Evolutionary conservation across 768 basidiomycete species (phyloP), one percentile per base, ranked within the genome.

Genomic region (Xanthoconium purpureum): DNA sequence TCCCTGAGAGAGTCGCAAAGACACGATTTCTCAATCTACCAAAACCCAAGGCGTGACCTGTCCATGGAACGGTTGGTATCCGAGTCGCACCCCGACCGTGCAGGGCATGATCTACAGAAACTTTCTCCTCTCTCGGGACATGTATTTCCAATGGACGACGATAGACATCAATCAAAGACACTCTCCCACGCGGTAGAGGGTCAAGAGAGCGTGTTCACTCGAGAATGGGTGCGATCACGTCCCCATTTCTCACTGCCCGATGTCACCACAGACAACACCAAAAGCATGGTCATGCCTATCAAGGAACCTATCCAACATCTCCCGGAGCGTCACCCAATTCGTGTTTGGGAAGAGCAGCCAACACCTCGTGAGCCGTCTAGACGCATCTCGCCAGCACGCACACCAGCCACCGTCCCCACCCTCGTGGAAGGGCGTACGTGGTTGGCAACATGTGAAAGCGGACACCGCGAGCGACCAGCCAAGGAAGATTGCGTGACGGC

Each of bases 331-430:
- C 63, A 59, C 32, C 68, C 67, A 47, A 57, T 65, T 36, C 68
- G 66, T n/a, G 63, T 68, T 48, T 68, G 66, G 66, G 66, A 68
- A 57, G 66, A 65, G 6, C 59, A 50, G 37, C 55, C 59, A 2
- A 46, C 44, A 30, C 5, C 28, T 45, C 61, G 52, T 43, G 65
- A 56, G 30, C 39, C 44, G 53, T 20, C 53, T 42, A 60, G 35
- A 39, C 65, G 49, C 30, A 42, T 64, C 56, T 59, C 62, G 13
- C 64, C 59, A 14, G 30, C 47, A 42, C 52, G 32, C 30, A 32
- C 47, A 17, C 14, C 42, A 44, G 18, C 13, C 53, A 40, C 55
- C 32, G 14, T 35, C 14, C 47, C 35, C 40, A 38, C 13, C 39
- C 47, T 42, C 28, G 6, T 20, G 10, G 46, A 57, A 32, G 18